Base-by-base conservation (phyloP, 2,329 filamentous ascomycete species). In the Phialemoniopsis sp. region DNA sequence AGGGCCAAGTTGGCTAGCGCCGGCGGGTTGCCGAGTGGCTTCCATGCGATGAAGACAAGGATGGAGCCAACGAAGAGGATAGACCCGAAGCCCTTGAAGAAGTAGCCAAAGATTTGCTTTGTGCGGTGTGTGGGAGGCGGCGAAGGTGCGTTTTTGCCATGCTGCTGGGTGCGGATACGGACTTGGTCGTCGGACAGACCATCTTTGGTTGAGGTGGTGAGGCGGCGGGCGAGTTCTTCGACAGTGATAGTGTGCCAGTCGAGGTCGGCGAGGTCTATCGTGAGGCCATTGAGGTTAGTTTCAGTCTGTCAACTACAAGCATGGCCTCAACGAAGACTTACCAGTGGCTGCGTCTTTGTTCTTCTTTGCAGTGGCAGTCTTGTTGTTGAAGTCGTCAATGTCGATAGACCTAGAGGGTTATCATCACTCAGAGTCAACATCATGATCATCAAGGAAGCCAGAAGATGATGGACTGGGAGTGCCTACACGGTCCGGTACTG, bases 21-120 rank as follows among this genome's bases (percentile, higher is more conserved):
- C 3, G 86, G 85, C 4, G 85, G 85, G 9, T 85, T 54, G 5
- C 85, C 85, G 0, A 90, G 73, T 0, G 86, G 87, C 46, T 78
- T 82, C 85, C 85, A 90, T 3, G 85, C 79, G 42, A 90, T 64
- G 52, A 89, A 88, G 36, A 90, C 85, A 3, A 90, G 70, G 29
- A 89, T 74, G 15, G 76, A 70, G 14, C 83, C 85, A 3, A 81
- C 54, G 7, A 89, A 70, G 4, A 90, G 70, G 37, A 91, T 78
- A 2, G 78, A 71, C 3, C 86, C 85, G 48, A 90, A 91, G 2
- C 86, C 86, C 47, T 82, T 82, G 63, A 89, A 89, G 50, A 89
- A 80, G 60, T 90, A 90, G 14, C 76, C 76, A 28, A 82, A 61
- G 5, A 80, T 70, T 44, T 77, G 78, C 32, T 67, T 66, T 33